Evolutionary conservation across 1,139 yeast genomes (phyloP), one percentile per base, ranked within the genome.

Genomic region (Tardiomyces digboiensis): DNA sequence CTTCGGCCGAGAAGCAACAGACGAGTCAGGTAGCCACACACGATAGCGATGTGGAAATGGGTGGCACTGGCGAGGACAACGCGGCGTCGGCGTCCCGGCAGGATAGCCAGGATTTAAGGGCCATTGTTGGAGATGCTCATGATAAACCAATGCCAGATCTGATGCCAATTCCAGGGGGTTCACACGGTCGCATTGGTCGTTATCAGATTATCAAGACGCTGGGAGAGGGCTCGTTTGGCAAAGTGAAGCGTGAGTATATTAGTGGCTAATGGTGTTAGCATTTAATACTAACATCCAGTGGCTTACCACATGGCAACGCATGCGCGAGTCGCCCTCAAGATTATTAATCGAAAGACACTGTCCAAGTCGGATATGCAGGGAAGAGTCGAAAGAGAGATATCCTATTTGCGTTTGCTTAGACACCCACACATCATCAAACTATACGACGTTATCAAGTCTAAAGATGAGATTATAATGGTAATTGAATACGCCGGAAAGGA

Each of bases 301-400:
- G 98, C 98, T 1, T 89, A 87, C 61, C 97, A 91, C 63, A 71
- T 85, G 55, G 82, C 85, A 13, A 91, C 97, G 1, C 95, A 95
- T 29, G 96, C 91, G 58, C 75, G 82, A 53, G 98, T 91, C 19
- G 98, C 98, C 2, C 72, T 91, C 51, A 91, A 91, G 65, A 91
- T 91, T 64, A 91, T 91, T 68, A 88, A 91, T 64, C 73, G 95
- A 52, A 89, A 88, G 66, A 88, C 97, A 0, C 72, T 91, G 60
- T 95, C 97, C 44, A 91, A 91, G 61, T 79, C 89, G 7, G 98
- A 91, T 65, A 91, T 91, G 98, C 97, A 91, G 61, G 97, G 97
- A 23, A 72, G 98, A 49, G 82, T 91, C 29, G 98, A 91, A 67
- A 73, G 98, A 54, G 98, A 91, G 63, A 91, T 91, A 48, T 82